A percentile compares a stretch with the other conserved stretches of the same genome.
These are phyloP conservation scores for Apium graveolens DNA, from an alignment of 129 eudicot genomes.

Conservation along the genomic window DNA sequence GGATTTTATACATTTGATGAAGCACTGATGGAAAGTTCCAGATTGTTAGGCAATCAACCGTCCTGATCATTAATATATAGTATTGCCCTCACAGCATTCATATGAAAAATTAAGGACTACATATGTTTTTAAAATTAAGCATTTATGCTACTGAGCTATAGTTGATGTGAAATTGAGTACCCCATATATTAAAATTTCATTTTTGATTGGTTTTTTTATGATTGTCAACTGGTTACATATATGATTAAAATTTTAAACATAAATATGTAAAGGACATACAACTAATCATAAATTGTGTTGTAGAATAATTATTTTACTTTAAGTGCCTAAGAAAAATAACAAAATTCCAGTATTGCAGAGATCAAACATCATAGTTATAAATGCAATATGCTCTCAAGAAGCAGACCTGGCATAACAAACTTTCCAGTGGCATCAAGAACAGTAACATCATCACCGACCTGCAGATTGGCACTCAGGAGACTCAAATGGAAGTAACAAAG, in stretches of 20 bases:
- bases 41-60: background rate
- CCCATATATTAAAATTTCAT: background rate
- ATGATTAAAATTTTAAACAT: background rate
- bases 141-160: background rate
- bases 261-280: background rate
- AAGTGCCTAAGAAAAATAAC: background rate
- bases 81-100: background rate
- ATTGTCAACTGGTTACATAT: background rate
- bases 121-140: background rate
- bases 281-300: background rate
- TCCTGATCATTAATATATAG: background rate
- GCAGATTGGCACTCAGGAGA: slow-evolving; percentile 18
- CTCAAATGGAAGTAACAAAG: background rate
- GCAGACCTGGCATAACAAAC: slow-evolving; percentile 93
- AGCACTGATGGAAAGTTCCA: background rate
- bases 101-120: background rate
- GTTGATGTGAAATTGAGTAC: background rate
- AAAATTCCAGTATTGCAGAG: background rate
- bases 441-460: slow-evolving; percentile 78
- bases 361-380: background rate
- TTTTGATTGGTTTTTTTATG: background rate
- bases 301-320: background rate
- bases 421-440: slow-evolving; percentile 87
- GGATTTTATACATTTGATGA: background rate
- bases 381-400: background rate